phyloP scores from a whole-genome alignment of 2,329 filamentous ascomycete species.

The Penicillium aurantiogriseum region DNA sequence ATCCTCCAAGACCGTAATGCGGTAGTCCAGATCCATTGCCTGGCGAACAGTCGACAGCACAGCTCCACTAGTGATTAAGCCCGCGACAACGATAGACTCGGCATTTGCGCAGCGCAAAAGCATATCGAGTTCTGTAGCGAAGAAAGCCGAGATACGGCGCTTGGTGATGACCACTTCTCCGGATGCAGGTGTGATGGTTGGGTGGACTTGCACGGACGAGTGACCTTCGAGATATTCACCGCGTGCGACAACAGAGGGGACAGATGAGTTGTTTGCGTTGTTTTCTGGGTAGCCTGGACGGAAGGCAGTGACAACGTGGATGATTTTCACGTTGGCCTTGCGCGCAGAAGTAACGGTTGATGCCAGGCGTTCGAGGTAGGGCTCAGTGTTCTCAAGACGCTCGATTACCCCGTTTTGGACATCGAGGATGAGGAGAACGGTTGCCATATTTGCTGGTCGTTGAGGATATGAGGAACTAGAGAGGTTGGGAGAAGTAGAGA shows the following conservation, averaged over 20 bases:
- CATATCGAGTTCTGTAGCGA: constrained; percentile 36
- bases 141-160: constrained; percentile 38
- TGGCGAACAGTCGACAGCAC: constrained; percentile 40
- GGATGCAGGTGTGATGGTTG: constrained; percentile 16
- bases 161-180: constrained; percentile 37
- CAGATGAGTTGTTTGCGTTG: constrained; percentile 25
- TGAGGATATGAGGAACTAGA: neutral
- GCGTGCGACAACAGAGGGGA: constrained; percentile 15
- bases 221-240: constrained; percentile 29
- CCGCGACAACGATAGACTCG: constrained; percentile 33
- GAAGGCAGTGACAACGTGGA: constrained; percentile 37
- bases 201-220: constrained; percentile 20
- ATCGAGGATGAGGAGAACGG: constrained; percentile 39
- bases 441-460: constrained; percentile 7
- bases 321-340: constrained; percentile 25
- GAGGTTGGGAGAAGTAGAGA: neutral
- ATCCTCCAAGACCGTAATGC: constrained; percentile 35
- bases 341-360: constrained; percentile 27
- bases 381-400: constrained; percentile 16
- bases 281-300: constrained; percentile 34
- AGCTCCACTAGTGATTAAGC: constrained; percentile 37
- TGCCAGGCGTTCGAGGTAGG: constrained; percentile 28
- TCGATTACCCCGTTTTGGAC: constrained; percentile 34
- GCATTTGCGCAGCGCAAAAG: constrained; percentile 32
- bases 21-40: constrained; percentile 39